A percentile compares a stretch with the other conserved stretches of the same genome.
These are phyloP conservation scores for Linum tenue DNA, from an alignment of 345 rosid species.

Conservation along the genomic window DNA sequence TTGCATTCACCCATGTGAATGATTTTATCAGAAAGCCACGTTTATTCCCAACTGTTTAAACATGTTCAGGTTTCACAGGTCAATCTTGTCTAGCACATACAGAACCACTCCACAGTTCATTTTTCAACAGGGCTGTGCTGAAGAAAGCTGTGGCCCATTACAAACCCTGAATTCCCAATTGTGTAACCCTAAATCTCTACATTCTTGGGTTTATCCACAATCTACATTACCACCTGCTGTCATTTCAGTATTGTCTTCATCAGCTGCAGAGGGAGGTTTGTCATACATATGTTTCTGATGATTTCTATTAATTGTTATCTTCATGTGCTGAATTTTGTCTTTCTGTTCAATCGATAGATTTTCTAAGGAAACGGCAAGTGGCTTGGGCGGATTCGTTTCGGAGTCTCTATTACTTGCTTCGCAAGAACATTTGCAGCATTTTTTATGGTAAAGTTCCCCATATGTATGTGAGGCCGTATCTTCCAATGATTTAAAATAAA, in stretches of 20 bases:
- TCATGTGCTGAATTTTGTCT: conserved; percentile 11
- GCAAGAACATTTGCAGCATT: conserved; percentile 57
- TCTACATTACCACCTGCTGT: conserved; percentile 70
- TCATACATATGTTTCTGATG: conserved; percentile 5
- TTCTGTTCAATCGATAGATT: conserved; percentile 49
- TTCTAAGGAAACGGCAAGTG: conserved; percentile 51
- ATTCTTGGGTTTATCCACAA: conserved; percentile 94
- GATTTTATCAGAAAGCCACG: not conserved
- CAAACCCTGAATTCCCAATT: conserved; percentile 30
- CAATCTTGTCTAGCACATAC: conserved; percentile 39
- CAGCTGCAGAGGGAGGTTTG: conserved; percentile 65
- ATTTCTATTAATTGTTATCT: not conserved
- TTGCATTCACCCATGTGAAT: not conserved
- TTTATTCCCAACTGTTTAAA: conserved; percentile 11
- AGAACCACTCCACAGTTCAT: conserved; percentile 35
- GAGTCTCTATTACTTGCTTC: conserved; percentile 73
- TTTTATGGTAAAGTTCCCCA: conserved; percentile 69
- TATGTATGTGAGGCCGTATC: not conserved
- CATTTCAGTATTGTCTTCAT: conserved; percentile 46
- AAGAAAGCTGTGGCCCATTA: conserved; percentile 25
- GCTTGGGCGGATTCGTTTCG: conserved; percentile 93
- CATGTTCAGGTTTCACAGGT: conserved; percentile 58
- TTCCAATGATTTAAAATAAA: no score
- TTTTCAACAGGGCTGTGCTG: conserved; percentile 25
- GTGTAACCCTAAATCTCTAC: conserved; percentile 41